phyloP scores from a whole-genome alignment of 2,329 filamentous ascomycete genomes.

The Truncatella angustata region DNA sequence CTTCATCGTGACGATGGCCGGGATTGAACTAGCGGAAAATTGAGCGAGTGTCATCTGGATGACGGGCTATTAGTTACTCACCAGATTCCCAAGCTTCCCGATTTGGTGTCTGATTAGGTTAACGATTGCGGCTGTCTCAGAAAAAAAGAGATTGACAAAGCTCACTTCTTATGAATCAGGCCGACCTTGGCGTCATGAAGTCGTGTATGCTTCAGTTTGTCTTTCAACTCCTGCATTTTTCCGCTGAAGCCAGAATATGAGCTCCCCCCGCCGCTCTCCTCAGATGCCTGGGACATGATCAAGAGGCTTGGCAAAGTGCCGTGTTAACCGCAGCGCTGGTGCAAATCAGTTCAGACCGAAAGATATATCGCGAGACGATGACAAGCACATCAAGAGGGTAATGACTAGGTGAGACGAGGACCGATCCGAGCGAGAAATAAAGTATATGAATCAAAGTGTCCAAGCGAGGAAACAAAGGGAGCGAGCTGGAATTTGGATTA shows the following conservation, averaged over 20 bases:
- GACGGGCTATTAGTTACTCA: no score
- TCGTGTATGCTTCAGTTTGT: slow-evolving; percentile 53
- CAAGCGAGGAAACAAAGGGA: no score
- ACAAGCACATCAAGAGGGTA: no score
- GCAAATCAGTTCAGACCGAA: no score
- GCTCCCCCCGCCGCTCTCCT: slow-evolving; percentile 10
- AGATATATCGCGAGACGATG: no score
- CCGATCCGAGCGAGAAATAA: no score
- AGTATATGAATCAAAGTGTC: no score
- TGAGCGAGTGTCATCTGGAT: no score
- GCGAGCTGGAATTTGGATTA: no score
- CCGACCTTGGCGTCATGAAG: slow-evolving; percentile 57
- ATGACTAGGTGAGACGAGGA: no score
- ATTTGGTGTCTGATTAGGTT: slow-evolving; percentile 46
- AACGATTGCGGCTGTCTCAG: not conserved
- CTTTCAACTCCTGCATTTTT: slow-evolving; percentile 44
- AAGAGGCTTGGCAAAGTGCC: slow-evolving; percentile 1
- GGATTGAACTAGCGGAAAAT: slow-evolving; percentile 62
- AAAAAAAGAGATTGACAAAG: not conserved
- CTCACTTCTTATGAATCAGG: slow-evolving; percentile 58
- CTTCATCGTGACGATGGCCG: slow-evolving; percentile 91
- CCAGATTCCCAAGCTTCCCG: slow-evolving; percentile 62
- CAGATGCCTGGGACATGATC: slow-evolving; percentile 7
- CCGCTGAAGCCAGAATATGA: slow-evolving; percentile 35
- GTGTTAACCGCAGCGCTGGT: not conserved